Evolutionary conservation across 768 basidiomycete species (phyloP), one percentile per base, ranked within the genome.

Genomic region (Pholiota conissans): DNA sequence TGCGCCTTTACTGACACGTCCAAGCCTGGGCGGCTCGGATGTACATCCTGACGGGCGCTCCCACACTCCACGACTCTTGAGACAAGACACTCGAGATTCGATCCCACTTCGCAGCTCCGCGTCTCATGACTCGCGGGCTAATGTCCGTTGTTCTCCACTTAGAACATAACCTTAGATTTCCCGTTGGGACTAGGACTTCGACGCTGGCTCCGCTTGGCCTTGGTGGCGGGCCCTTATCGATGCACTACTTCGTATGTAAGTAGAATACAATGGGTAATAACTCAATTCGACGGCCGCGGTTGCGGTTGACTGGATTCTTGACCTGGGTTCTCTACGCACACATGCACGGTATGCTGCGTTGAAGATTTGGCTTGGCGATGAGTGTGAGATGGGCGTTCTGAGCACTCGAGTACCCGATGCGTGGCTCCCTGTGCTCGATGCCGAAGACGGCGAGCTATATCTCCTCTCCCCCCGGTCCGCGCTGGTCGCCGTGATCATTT

Each of bases 21-120:
- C 57, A 50, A 49, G 56, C 52, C 57, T 51, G 37, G 32, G 30
- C 30, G 46, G 39, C 47, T 55, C 54, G 58, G 54, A 51, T 50
- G 50, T 55, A 10, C 46, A 28, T 48, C 47, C 47, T 48, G 47
- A 37, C 35, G 35, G 35, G 35, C 35, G 8, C 26, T 48, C 47
- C 47, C 47, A 48, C 47, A 48, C 47, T 14, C 26, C 47, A 8
- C 11, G 14, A 11, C 47, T 27, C n/a, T n/a, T n/a, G n/a, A n/a
- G n/a, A n/a, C n/a, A n/a, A n/a, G n/a, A n/a, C n/a, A n/a, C n/a
- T n/a, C n/a, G n/a, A n/a, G n/a, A n/a, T n/a, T n/a, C n/a, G n/a
- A n/a, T n/a, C n/a, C n/a, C n/a, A n/a, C n/a, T n/a, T n/a, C n/a
- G n/a, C n/a, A n/a, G n/a, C n/a, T n/a, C 14, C 46, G 24, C 47